Evolutionary conservation across 192 early-diverging fungal species (phyloP).

Genomic region (Backusella sp.): DNA sequence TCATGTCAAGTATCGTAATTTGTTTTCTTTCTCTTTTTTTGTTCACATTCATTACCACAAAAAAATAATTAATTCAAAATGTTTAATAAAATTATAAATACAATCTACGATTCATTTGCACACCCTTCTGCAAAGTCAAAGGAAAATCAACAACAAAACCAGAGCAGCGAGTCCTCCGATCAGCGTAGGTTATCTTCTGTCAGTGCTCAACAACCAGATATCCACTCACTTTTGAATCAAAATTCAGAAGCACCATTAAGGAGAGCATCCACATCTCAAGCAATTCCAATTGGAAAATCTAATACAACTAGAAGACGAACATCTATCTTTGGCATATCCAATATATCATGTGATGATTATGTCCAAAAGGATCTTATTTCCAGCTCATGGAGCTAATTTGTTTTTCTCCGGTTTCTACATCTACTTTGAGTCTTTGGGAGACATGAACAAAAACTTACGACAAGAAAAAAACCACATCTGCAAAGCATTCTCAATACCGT

Average conservation of each 20-base stretch:
- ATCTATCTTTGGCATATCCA: constrained; percentile 31
- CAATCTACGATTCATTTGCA: neutral
- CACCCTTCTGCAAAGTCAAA: neutral
- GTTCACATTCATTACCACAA: neutral
- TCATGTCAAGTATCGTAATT: neutral
- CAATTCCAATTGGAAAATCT: neutral
- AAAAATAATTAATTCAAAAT: neutral
- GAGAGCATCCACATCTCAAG: neutral
- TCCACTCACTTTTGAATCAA: neutral
- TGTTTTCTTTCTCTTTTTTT: neutral
- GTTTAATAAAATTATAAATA: neutral
- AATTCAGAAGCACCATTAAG: neutral
- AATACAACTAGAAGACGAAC: constrained; percentile 15
- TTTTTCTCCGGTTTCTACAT: neutral
- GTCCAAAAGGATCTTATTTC: constrained; percentile 35
- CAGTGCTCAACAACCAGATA: neutral
- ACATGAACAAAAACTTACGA: neutral
- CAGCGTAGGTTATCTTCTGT: neutral
- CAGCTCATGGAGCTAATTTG: constrained; percentile 26
- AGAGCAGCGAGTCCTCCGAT: neutral
- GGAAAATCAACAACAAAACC: neutral
- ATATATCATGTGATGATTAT: constrained; percentile 29
- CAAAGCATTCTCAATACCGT: neutral
- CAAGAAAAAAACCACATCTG: neutral
- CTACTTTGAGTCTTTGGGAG: neutral